Evolutionary conservation across 441 rosid species (phyloP), one percentile per base, ranked within the genome.

Genomic region (Euphorbia corollata): DNA sequence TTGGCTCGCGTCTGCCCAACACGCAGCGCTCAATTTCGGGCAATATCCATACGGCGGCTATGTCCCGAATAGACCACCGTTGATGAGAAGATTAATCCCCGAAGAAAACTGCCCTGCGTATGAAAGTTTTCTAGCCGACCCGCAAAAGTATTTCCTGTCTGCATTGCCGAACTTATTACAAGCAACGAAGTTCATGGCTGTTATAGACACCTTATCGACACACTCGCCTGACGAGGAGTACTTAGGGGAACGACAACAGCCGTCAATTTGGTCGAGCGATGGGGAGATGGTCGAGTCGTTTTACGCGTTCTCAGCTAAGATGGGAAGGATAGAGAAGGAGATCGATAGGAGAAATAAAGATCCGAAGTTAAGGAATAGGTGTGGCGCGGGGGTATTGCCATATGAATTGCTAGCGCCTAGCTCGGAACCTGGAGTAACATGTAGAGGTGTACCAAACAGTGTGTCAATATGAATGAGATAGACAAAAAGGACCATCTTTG

Each of bases 321-420:
- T 91, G 8, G 41, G 80, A 68, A 74, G 71, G 75, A 68, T 94
- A 63, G 99, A 91, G 65, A 86, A 81, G 61, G 99, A 94, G 81
- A 94, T 94, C 0, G 92, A 94, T 3, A 86, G 71, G 19, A 85
- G 99, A 73, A 94, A 94, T 51, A 2, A 12, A 4, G 89, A 94
- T 74, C 86, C 85, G 22, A 76, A 30, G 67, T 80, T 87, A 3
- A 84, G 75, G 74, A 87, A 88, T 67, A 64, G 98, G 45, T 94
- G 98, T n/a, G 99, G 98, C 6, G 99, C 99, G 0, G 99, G 99
- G 16, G 98, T 94, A 61, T 74, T 94, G 48, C 92, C 98, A 0
- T 94, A 94, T 30, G 99, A 94, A 81, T 69, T 94, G 19, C 85
- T 94, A 22, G 82, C 86, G 34, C 98, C 99, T 0, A 89, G 89